Base-by-base conservation (phyloP, 805 yeast genomes). In the Myxozyma vanderwaltii region DNA sequence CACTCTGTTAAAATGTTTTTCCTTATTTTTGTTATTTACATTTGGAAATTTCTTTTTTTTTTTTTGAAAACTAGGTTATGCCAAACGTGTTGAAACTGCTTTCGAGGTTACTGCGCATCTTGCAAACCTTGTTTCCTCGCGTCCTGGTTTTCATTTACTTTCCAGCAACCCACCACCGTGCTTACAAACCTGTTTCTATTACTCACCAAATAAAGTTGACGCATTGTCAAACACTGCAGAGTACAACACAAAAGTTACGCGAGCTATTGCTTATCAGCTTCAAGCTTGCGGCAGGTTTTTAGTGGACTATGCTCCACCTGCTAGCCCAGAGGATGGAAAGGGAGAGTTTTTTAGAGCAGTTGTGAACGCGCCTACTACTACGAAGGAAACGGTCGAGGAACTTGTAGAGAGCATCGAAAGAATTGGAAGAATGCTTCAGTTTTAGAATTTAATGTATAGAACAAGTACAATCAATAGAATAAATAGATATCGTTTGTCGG, bases 341-440 rank as follows among this genome's bases (percentile, higher is more conserved):
- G 96, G 95, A 4, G 94, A 88, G 72, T 89, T 89, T 69, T 89
- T 89, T 77, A 77, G 96, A 56, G 92, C 87, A 13, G 96, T 89
- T 4, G 84, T 89, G 72, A 86, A 86, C 71, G 83, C 91, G 52
- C 94, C 96, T 1, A 75, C 68, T 61, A 78, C 83, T 1, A 73
- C 79, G 13, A 74, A 74, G 45, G 72, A 63, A n/a, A 69, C 76
- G 0, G 74, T 81, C 19, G 85, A 82, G 65, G 76, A 72, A 50
- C 71, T 83, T 33, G 72, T 82, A 7, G 73, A 66, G 0, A 68
- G 71, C 17, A 77, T 82, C 29, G 69, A 76, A 33, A 44, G 59
- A n/a, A 64, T 76, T 29, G 82, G 82, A 10, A 44, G 26, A 21
- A 40, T 29, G n/a, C 13, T 51, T 26, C 38, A 27, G 24, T 13